Evolutionary conservation across 75 land plant species (phyloP), one percentile per base, ranked within the genome.

Genomic region (Pinus albicaulis): DNA sequence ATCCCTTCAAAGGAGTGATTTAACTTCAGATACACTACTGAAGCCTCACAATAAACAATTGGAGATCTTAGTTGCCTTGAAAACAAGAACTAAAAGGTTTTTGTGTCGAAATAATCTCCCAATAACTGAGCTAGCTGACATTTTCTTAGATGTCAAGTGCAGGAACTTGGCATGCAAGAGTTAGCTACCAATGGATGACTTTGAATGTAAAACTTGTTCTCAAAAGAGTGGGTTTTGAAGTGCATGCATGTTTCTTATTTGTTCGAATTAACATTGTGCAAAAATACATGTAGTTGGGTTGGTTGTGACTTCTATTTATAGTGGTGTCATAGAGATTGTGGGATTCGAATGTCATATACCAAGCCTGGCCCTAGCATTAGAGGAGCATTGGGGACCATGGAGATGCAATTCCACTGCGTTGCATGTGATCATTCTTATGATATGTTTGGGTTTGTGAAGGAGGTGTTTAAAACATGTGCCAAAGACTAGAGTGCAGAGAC

Each of bases 311-410:
- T 92, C 26, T 97, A 98, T 58, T 80, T 87, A 4, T 98, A 97
- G 74, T 97, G 98, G 98, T 97, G 99, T 78, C 99, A 97, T 82
- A 91, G 95, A 13, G 84, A 88, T 61, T 97, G 99, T 83, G 99
- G 94, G 3, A 74, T 97, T 52, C 77, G 89, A 52, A 95, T 73
- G 86, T 76, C 86, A 59, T 87, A 92, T 41, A 95, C 95, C 20
- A 81, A 77, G 79, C 91, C 99, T 4, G 93, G 95, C n/a, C 91
- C 81, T 3, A 89, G 92, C 80, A 72, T 81, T 59, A 89, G 86
- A 57, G 94, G 91, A 52, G 79, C 89, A 60, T 57, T 77, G 6
- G 98, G 95, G 55, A 84, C 87, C 36, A 87, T 87, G 7, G 98
- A 89, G 81, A 92, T 97, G 99, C 95, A 92, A 71, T 97, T 95